Percentiles rank a stretch among this genome's conserved stretches.
Evolutionary conservation across 2,329 filamentous ascomycete genomes (phyloP).

Genomic region (Talaromyces verruculosus): DNA sequence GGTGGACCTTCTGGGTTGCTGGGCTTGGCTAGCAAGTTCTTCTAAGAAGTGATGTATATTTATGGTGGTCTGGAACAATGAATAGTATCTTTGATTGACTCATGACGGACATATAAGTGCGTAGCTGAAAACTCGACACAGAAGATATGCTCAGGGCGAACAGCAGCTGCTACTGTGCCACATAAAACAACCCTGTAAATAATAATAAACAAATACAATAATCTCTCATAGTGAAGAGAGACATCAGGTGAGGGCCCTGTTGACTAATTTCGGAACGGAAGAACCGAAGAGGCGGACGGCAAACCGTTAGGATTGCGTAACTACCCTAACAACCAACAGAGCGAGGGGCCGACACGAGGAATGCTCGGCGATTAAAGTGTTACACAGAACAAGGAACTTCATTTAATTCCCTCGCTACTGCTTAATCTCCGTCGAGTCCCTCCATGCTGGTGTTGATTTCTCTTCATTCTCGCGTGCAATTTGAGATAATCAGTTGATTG

Average conservation of each 20-base stretch:
- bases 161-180: no score
- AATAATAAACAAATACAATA: background rate
- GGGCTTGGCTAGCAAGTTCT: slow-evolving; percentile 62
- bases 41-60: slow-evolving; percentile 30
- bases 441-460: background rate
- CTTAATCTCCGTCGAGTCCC: background rate
- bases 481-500: background rate
- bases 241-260: no score
- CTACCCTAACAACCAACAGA: background rate
- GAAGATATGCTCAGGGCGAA: background rate
- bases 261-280: slow-evolving; percentile 4
- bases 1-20: slow-evolving; percentile 55
- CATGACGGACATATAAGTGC: background rate
- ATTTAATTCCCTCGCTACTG: background rate
- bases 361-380: background rate
- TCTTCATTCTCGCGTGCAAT: background rate
- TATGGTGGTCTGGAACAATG: background rate
- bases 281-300: slow-evolving; percentile 2
- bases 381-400: background rate
- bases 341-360: background rate
- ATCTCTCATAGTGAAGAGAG: background rate
- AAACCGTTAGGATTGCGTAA: slow-evolving; percentile 7
- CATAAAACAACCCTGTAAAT: no score
- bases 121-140: background rate
- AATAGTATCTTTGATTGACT: background rate